A percentile compares a stretch with the other conserved stretches of the same genome.
Evolutionary conservation across 164 flowering plant species (phyloP).

Genomic region (Hamamelis virginiana): DNA sequence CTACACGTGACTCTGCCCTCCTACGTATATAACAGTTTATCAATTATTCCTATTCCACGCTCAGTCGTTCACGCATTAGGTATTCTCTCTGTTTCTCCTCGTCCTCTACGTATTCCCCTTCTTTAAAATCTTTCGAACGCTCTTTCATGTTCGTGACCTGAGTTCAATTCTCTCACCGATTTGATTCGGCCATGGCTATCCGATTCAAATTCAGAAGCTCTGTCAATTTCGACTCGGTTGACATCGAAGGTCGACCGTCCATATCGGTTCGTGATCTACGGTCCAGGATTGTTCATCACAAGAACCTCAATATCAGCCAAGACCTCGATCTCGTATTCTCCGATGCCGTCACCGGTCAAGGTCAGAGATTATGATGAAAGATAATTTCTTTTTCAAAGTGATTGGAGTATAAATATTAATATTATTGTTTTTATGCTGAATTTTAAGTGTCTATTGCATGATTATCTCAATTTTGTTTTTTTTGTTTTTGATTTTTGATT

Average conservation of each 20-base stretch:
- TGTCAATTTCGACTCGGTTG: slow-evolving; percentile 50
- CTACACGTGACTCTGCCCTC: too few species aligned
- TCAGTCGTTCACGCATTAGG: too few species aligned
- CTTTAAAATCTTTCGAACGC: too few species aligned
- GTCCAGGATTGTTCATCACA: slow-evolving; percentile 41
- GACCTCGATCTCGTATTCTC: slow-evolving; percentile 68
- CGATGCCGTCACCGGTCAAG: slow-evolving; percentile 53
- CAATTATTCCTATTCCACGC: too few species aligned
- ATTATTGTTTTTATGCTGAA: too few species aligned
- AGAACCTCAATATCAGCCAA: slow-evolving; percentile 41
- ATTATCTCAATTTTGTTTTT: background rate
- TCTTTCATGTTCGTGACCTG: too few species aligned
- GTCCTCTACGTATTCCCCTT: too few species aligned
- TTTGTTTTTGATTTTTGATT: slow-evolving; percentile 9
- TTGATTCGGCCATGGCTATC: slow-evolving; percentile 39
- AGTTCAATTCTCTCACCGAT: background rate
- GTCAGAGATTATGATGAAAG: too few species aligned
- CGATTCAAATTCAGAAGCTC: slow-evolving; percentile 72
- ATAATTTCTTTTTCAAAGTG: too few species aligned
- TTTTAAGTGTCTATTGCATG: background rate
- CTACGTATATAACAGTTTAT: too few species aligned
- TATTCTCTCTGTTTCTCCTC: too few species aligned
- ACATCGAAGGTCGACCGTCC: slow-evolving; percentile 40
- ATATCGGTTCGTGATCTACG: slow-evolving; percentile 59
- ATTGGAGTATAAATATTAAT: background rate